Evolutionary conservation across 106 monocot genomes (phyloP).

Genomic region (Cymbidium sinense): DNA sequence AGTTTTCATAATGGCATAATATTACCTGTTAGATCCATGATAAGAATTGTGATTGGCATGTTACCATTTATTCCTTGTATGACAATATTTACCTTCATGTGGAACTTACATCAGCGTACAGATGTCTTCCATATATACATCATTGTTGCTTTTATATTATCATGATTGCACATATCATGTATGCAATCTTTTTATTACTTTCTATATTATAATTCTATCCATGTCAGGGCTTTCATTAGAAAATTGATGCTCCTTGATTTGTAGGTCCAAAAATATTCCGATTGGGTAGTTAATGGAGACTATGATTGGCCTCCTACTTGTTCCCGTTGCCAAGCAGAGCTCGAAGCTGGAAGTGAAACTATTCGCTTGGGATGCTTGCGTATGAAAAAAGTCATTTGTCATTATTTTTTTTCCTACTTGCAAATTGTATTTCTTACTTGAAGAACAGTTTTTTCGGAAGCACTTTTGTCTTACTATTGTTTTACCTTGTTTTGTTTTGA

Average conservation of each 20-base stretch:
- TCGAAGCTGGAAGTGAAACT: conserved; percentile 61
- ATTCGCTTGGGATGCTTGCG: conserved; percentile 94
- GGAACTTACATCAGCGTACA: neutral
- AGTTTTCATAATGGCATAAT: neutral
- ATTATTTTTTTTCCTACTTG: neutral
- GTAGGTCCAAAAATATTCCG: conserved; percentile 66
- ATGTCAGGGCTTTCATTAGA: neutral
- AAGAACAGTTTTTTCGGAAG: neutral
- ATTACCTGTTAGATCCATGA: neutral
- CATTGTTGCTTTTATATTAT: neutral
- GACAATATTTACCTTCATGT: neutral
- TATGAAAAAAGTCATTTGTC: conserved; percentile 16
- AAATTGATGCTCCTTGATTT: neutral
- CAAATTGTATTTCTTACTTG: neutral
- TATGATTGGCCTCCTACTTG: conserved; percentile 95
- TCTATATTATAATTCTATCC: neutral
- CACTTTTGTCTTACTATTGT: neutral
- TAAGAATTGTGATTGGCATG: neutral
- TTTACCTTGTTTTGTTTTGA: neutral
- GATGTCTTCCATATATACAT: neutral
- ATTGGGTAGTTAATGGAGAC: conserved; percentile 96
- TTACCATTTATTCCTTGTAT: neutral
- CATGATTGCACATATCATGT: neutral
- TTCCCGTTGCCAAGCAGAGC: conserved; percentile 44
- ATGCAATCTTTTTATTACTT: neutral